Conservation (phyloP, 106 monocot species). For the Dendrobium officinale region DNA sequence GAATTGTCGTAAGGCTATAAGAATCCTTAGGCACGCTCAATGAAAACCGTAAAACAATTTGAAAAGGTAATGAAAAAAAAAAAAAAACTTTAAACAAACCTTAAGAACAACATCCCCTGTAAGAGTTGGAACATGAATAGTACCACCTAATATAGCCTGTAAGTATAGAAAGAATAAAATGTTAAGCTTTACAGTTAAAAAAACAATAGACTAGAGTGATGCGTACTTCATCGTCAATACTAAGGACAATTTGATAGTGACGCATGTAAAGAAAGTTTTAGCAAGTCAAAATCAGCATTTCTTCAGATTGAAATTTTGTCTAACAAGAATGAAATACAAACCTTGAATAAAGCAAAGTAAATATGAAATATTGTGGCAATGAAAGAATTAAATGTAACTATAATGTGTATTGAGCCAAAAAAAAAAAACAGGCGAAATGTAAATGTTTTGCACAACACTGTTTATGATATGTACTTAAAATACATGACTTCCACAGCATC, state of each 20-base stretch:
- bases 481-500: neutral
- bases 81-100: slow-evolving; percentile 28
- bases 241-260: neutral
- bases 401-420: neutral
- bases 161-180: neutral
- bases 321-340: neutral
- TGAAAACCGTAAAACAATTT: neutral
- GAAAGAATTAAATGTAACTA: too few species aligned
- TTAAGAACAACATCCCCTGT: slow-evolving; percentile 96
- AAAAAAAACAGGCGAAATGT: neutral
- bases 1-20: too few species aligned
- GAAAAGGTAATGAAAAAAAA: neutral
- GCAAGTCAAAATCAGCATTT: neutral
- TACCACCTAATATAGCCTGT: slow-evolving; percentile 93
- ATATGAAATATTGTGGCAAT: neutral
- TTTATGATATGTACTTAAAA: neutral
- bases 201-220: neutral
- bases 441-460: neutral
- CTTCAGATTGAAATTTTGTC: neutral
- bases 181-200: neutral
- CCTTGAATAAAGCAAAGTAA: neutral
- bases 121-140: slow-evolving; percentile 89
- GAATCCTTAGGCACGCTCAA: neutral
- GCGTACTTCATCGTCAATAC: neutral
- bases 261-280: neutral